Evolutionary conservation across 164 flowering plant species (phyloP).

Genomic region (Umbellularia californica): DNA sequence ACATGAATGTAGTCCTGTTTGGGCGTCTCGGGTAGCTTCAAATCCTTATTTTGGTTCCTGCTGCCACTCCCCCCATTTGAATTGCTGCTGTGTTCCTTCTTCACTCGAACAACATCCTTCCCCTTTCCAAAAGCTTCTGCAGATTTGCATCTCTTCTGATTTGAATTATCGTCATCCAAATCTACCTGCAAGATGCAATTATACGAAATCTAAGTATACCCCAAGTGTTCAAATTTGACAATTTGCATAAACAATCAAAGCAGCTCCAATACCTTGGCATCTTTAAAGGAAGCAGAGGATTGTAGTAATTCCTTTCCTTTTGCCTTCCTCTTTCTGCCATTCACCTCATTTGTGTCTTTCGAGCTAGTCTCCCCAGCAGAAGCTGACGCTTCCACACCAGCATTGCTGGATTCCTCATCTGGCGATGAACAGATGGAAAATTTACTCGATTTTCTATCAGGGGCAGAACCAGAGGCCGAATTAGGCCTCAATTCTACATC

Average conservation of each 20-base stretch:
- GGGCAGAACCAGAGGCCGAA: conserved; percentile 7
- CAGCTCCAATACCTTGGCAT: conserved; percentile 18
- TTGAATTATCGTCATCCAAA: conserved; percentile 38
- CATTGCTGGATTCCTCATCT: conserved; percentile 21
- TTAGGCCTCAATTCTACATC: conserved; percentile 21
- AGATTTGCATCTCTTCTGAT: conserved; percentile 48
- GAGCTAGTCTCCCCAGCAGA: conserved; percentile 15
- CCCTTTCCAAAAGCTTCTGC: conserved; percentile 27
- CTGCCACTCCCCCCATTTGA: conserved; percentile 16
- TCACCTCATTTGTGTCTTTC: conserved; percentile 11
- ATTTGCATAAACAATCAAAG: not conserved
- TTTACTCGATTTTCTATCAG: conserved; percentile 17
- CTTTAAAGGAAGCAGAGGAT: conserved; percentile 19
- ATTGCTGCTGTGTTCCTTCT: conserved; percentile 28
- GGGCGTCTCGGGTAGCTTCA: conserved; percentile 66
- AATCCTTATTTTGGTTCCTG: conserved; percentile 32
- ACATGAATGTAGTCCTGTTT: conserved; percentile 92
- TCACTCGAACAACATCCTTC: conserved; percentile 21
- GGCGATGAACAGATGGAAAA: conserved; percentile 24
- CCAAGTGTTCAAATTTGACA: not conserved
- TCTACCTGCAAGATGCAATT: conserved; percentile 25
- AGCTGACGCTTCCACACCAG: conserved; percentile 17
- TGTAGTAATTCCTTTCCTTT: conserved; percentile 21
- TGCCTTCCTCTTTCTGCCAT: conserved; percentile 30
- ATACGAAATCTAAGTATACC: not conserved